These are phyloP conservation scores for Mrakia blollopis DNA, from an alignment of 768 basidiomycete species.

Conservation along the genomic window DNA sequence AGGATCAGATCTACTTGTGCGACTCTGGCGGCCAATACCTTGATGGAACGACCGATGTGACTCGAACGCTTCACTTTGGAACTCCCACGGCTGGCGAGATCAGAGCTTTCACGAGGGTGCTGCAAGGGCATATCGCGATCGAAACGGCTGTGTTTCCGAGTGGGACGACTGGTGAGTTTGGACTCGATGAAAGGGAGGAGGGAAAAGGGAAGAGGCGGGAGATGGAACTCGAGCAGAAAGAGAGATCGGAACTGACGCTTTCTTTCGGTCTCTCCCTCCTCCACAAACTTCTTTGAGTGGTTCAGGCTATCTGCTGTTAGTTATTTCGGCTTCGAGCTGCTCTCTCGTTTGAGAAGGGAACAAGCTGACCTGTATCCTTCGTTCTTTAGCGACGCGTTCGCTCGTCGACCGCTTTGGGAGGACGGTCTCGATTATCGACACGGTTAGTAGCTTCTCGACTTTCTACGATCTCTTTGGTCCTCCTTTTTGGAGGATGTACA, in stretches of 20 bases:
- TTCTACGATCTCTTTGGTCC: too few species aligned
- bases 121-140: conserved; percentile 97
- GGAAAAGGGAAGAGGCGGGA: not conserved
- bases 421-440: conserved; percentile 45
- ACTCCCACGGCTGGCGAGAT: conserved; percentile 69
- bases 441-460: conserved; percentile 37
- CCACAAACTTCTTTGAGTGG: not conserved
- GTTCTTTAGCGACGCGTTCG: conserved; percentile 60
- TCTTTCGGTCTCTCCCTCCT: too few species aligned
- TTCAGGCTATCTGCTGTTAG: not conserved
- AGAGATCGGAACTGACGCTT: conserved; percentile 1
- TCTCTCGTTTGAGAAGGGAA: too few species aligned
- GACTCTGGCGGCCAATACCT: conserved; percentile 88
- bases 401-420: conserved; percentile 42
- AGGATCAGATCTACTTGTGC: conserved; percentile 69
- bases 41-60: conserved; percentile 94
- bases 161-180: conserved; percentile 54
- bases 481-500: too few species aligned
- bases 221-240: not conserved
- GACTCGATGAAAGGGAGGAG: not conserved
- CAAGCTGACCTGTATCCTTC: too few species aligned
- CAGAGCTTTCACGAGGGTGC: conserved; percentile 87
- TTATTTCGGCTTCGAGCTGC: too few species aligned
- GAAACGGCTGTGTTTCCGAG: conserved; percentile 85
- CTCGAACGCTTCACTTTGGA: conserved; percentile 83